These are phyloP conservation scores for Xylariaceae sp. DNA, from an alignment of 2,329 filamentous ascomycete species.

Conservation along the genomic window DNA sequence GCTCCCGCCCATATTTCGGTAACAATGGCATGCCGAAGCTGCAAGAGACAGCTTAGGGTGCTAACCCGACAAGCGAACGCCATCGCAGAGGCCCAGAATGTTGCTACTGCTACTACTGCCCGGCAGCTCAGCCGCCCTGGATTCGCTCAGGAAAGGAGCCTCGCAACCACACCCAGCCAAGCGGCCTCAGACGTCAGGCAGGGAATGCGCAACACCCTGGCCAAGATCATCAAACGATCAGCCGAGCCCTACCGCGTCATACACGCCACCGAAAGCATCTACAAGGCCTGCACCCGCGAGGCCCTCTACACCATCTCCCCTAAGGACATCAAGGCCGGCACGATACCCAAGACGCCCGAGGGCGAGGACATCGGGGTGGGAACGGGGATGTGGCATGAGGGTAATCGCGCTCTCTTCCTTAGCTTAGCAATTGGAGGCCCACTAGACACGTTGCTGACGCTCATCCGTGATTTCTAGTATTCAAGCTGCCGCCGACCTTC, in stretches of 20 bases:
- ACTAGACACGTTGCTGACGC: background rate
- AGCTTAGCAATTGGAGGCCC: background rate
- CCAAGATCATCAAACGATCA: constrained; percentile 19
- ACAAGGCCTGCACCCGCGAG: constrained; percentile 71
- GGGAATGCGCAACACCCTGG: constrained; percentile 37
- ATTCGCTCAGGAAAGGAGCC: constrained; percentile 36
- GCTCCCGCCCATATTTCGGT: constrained; percentile 2
- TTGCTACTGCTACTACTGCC: constrained; percentile 4
- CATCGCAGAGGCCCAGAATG: constrained; percentile 26
- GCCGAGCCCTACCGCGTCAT: constrained; percentile 71
- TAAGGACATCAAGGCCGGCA: constrained; percentile 64
- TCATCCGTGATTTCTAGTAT: constrained; percentile 56
- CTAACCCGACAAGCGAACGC: constrained; percentile 31
- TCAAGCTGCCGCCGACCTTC: constrained; percentile 83
- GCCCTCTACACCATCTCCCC: constrained; percentile 78
- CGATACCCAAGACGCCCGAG: constrained; percentile 70
- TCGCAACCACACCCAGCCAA: constrained; percentile 41
- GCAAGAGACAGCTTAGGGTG: constrained; percentile 45
- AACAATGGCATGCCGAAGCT: constrained; percentile 54
- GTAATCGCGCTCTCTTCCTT: constrained; percentile 49
- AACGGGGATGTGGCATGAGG: constrained; percentile 78
- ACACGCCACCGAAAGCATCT: constrained; percentile 75
- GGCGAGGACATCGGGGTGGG: constrained; percentile 83
- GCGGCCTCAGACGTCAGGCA: constrained; percentile 28
- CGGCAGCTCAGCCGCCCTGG: constrained; percentile 8